Evolutionary conservation across 805 yeast genomes (phyloP).

Genomic region (Diddensiella caesifluorescens): DNA sequence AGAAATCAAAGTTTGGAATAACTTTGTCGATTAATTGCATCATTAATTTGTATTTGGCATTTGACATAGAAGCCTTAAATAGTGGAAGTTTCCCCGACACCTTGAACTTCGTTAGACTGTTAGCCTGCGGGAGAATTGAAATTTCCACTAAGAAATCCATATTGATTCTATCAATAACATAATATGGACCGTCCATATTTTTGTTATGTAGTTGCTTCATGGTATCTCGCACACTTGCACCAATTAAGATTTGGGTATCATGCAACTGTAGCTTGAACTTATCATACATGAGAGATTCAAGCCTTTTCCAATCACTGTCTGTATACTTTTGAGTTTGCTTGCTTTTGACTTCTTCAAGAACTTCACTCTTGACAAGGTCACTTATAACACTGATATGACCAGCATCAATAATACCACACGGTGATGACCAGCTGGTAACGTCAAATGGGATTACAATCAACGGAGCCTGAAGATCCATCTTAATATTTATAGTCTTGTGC

Average conservation of each 20-base stretch:
- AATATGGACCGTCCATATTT: slow-evolving; percentile 40
- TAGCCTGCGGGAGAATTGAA: slow-evolving; percentile 79
- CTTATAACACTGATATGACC: slow-evolving; percentile 86
- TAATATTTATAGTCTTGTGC: slow-evolving; percentile 82
- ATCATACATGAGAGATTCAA: slow-evolving; percentile 84
- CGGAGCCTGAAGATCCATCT: slow-evolving; percentile 91
- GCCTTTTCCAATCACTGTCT: slow-evolving; percentile 65
- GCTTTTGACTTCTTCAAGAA: slow-evolving; percentile 59
- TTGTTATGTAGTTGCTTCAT: slow-evolving; percentile 59
- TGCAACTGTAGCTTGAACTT: slow-evolving; percentile 68
- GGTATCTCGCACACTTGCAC: slow-evolving; percentile 72
- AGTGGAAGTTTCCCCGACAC: slow-evolving; percentile 74
- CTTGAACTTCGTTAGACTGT: slow-evolving; percentile 63
- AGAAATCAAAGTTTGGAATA: slow-evolving; percentile 48
- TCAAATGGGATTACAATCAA: slow-evolving; percentile 80
- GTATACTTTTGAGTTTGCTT: slow-evolving; percentile 52
- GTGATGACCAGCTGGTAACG: slow-evolving; percentile 71
- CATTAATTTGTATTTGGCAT: slow-evolving; percentile 82
- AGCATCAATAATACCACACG: slow-evolving; percentile 89
- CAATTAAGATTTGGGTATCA: slow-evolving; percentile 85
- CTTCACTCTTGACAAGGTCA: slow-evolving; percentile 68
- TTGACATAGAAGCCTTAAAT: slow-evolving; percentile 68
- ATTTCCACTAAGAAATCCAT: slow-evolving; percentile 70
- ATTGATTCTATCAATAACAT: slow-evolving; percentile 70
- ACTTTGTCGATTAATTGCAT: slow-evolving; percentile 70